Conservation (phyloP, 495 filamentous ascomycete species). For the Bathelium albidoporum region DNA sequence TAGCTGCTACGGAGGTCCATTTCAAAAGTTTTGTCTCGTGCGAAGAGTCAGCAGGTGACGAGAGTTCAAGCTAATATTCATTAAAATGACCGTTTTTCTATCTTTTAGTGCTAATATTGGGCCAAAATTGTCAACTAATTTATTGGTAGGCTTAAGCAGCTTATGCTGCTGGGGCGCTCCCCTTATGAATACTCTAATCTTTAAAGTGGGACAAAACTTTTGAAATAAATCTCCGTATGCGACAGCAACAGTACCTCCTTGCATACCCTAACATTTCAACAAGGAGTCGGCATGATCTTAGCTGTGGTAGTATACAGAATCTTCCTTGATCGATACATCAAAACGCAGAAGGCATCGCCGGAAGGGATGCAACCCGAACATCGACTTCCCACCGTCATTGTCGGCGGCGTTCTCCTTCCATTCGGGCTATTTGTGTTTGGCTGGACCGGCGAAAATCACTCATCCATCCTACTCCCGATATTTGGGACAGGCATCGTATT, state of each 20-base stretch:
- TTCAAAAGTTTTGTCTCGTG: too few species aligned
- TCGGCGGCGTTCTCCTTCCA: neutral
- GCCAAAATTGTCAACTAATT: too few species aligned
- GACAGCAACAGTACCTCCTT: neutral
- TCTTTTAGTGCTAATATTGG: too few species aligned
- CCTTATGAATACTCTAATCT: too few species aligned
- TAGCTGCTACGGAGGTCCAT: too few species aligned
- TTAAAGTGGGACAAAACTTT: too few species aligned
- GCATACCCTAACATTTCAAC: neutral
- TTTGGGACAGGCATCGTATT: constrained; percentile 12
- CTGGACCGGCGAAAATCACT: constrained; percentile 24
- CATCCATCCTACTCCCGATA: constrained; percentile 25
- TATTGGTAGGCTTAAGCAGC: too few species aligned
- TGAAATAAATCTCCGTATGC: too few species aligned
- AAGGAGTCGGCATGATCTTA: constrained; percentile 35
- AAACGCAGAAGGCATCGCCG: constrained; percentile 3
- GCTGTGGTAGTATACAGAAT: constrained; percentile 30
- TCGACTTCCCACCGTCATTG: constrained; percentile 1
- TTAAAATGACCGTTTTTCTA: too few species aligned
- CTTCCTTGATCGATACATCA: constrained; percentile 27
- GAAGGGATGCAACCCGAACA: neutral
- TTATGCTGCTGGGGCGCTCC: too few species aligned
- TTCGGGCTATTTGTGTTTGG: constrained; percentile 24
- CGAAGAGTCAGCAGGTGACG: too few species aligned
- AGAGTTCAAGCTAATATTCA: too few species aligned